Evolutionary conservation across 1,284 basidiomycete species (phyloP).

Genomic region (Ustilago crameri): DNA sequence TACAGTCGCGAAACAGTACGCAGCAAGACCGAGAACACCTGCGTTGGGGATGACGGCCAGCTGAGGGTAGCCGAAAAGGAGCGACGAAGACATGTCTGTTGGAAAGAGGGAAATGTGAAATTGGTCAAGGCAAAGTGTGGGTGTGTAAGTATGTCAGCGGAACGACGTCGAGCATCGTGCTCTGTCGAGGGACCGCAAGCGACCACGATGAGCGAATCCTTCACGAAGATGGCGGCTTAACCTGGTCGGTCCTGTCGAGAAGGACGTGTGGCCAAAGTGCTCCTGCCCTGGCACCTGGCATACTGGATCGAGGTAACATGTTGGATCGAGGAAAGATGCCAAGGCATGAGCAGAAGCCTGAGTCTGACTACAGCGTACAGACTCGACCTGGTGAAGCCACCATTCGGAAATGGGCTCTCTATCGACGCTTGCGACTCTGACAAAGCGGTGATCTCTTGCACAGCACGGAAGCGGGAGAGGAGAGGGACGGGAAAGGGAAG

Average conservation of each 20-base stretch:
- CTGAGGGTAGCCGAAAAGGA: conserved; percentile 67
- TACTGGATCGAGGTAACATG: too few relatives aligned
- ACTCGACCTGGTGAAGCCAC: not conserved
- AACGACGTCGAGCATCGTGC: conserved; percentile 18
- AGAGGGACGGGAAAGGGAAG: not conserved
- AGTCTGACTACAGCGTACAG: not conserved
- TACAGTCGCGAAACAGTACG: conserved; percentile 65
- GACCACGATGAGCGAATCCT: not conserved
- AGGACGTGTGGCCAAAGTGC: not conserved
- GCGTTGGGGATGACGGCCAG: conserved; percentile 66
- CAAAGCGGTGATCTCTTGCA: conserved; percentile 8
- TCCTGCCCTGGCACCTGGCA: too few relatives aligned
- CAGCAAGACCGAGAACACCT: conserved; percentile 62
- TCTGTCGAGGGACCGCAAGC: conserved; percentile 3
- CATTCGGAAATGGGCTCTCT: not conserved
- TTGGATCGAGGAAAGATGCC: not conserved
- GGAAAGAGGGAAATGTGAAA: not conserved
- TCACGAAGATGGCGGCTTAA: too few relatives aligned
- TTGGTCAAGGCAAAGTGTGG: conserved; percentile 1
- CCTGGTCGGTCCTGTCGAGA: not conserved
- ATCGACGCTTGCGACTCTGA: not conserved
- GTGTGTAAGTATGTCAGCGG: conserved; percentile 27
- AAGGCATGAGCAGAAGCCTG: not conserved
- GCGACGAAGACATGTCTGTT: conserved; percentile 67
- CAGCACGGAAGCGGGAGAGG: not conserved